Base-by-base conservation (phyloP, 257 asterid genomes). In the Prunella vulgaris region DNA sequence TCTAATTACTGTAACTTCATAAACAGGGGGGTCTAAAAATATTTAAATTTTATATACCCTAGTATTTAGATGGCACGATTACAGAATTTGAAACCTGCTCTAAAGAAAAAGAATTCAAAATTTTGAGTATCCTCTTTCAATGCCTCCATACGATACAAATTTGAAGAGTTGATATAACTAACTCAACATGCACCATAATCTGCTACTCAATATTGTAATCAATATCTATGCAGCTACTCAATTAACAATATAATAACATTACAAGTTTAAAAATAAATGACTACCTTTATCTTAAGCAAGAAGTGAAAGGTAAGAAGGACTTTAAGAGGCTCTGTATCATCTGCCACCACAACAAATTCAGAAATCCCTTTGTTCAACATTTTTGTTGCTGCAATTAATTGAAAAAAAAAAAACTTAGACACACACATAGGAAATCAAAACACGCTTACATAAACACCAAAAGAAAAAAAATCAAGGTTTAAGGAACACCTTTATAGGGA, bases 301-400 rank as follows among this genome's bases (percentile, higher is more conserved):
- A 93, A 96, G 7, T 97, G 98, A 63, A 90, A 95, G 75, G 90
- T 96, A 51, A 93, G 98, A 60, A 93, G 90, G 72, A 93, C 90
- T 64, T 93, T 96, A 60, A 93, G 95, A 0, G 98, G 98, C 81
- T 93, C 97, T 0, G 96, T 84, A 69, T 93, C 97, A 38, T 96
- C 97, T 0, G 98, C 97, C 97, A 93, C 79, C 74, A 93, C 98
- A 24, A 90, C 70, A 67, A 93, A 90, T 78, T 90, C 98, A 7
- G 98, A 90, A 70, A 93, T 90, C 15, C 98, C 96, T 74, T 95
- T 83, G 79, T 93, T 93, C 56, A 93, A 82, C 0, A 97, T 93
- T 85, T 93, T 93, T 0, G 98, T 93, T 10, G 98, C 98, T 93
- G 88, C 70, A 35, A 18, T 21, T 2, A 38, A 42, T 42, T 38